Percentiles rank a stretch among this genome's conserved stretches.
These are phyloP conservation scores for Fraxinus pennsylvanica DNA, from an alignment of 257 asterid genomes.

Conservation along the genomic window DNA sequence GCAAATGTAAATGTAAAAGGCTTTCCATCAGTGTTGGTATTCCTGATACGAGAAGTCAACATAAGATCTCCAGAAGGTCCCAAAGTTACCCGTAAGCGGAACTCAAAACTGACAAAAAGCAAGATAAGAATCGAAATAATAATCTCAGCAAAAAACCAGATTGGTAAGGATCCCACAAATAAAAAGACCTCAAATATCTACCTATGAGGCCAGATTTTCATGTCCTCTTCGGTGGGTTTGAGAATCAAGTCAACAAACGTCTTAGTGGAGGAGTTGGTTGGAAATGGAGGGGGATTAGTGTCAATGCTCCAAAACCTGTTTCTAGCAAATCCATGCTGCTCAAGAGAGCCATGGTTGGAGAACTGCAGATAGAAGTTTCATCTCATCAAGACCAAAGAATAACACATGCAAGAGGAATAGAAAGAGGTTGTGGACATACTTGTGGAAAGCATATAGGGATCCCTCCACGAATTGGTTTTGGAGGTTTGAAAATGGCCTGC, in stretches of 20 bases:
- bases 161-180: slow-evolving; percentile 15
- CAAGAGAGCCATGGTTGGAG: slow-evolving; percentile 72
- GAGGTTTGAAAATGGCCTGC: slow-evolving; percentile 78
- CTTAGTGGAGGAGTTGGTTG: slow-evolving; percentile 56
- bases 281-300: slow-evolving; percentile 72
- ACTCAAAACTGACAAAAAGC: slow-evolving; percentile 65
- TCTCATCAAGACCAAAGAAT: slow-evolving; percentile 22
- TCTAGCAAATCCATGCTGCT: slow-evolving; percentile 91
- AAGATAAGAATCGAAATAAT: slow-evolving; percentile 20
- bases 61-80: slow-evolving; percentile 82
- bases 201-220: slow-evolving; percentile 90
- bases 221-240: slow-evolving; percentile 78
- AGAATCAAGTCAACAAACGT: slow-evolving; percentile 77
- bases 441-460: slow-evolving; percentile 95
- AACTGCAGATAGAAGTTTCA: slow-evolving; percentile 56
- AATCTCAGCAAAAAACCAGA: slow-evolving; percentile 13
- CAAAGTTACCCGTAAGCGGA: slow-evolving; percentile 80
- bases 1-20: slow-evolving; percentile 91
- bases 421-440: slow-evolving; percentile 46
- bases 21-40: slow-evolving; percentile 79
- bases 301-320: slow-evolving; percentile 87
- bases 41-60: slow-evolving; percentile 89
- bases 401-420: slow-evolving; percentile 21
- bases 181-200: slow-evolving; percentile 26
- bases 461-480: slow-evolving; percentile 96